phyloP scores from a whole-genome alignment of 2,329 filamentous ascomycete genomes.

The Aspergillus terreus region DNA sequence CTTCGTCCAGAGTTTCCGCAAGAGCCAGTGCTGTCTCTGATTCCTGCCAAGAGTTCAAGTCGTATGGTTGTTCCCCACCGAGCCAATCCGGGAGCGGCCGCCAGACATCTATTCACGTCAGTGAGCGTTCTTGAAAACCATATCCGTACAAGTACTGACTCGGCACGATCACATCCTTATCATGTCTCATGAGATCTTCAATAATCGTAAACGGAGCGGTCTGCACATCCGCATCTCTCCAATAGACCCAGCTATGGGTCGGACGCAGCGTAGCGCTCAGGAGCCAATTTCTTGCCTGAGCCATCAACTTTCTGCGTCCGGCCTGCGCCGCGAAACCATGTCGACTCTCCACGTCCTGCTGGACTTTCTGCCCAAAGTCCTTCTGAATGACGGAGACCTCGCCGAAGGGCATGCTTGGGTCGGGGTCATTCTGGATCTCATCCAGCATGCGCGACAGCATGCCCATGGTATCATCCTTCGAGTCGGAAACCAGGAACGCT shows the following conservation, averaged over 20 bases:
- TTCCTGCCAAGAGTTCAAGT: slow-evolving; percentile 98
- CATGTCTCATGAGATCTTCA: slow-evolving; percentile 96
- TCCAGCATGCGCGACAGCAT: slow-evolving; percentile 73
- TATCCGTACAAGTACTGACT: slow-evolving; percentile 59
- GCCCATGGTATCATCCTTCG: slow-evolving; percentile 82
- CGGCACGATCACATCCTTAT: slow-evolving; percentile 97
- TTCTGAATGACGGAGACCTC: slow-evolving; percentile 98
- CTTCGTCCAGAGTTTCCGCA: slow-evolving; percentile 92
- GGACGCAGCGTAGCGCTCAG: slow-evolving; percentile 88
- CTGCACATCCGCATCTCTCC: slow-evolving; percentile 97
- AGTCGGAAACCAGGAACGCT: slow-evolving; percentile 95
- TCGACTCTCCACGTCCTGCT: slow-evolving; percentile 94
- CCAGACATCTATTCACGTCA: slow-evolving; percentile 73
- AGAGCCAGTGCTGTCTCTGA: slow-evolving; percentile 93
- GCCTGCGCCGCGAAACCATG: slow-evolving; percentile 97
- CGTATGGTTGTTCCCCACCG: slow-evolving; percentile 95
- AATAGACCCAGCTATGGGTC: slow-evolving; percentile 98
- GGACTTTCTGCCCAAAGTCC: slow-evolving; percentile 96
- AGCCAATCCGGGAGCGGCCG: slow-evolving; percentile 98
- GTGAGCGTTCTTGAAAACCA: background rate
- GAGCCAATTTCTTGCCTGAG: slow-evolving; percentile 94
- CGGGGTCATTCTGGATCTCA: slow-evolving; percentile 72
- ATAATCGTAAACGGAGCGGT: slow-evolving; percentile 95
- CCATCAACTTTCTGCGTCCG: slow-evolving; percentile 91
- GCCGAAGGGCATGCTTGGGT: slow-evolving; percentile 79